phyloP scores from a whole-genome alignment of 345 rosid genomes.

The Pistacia integerrima region DNA sequence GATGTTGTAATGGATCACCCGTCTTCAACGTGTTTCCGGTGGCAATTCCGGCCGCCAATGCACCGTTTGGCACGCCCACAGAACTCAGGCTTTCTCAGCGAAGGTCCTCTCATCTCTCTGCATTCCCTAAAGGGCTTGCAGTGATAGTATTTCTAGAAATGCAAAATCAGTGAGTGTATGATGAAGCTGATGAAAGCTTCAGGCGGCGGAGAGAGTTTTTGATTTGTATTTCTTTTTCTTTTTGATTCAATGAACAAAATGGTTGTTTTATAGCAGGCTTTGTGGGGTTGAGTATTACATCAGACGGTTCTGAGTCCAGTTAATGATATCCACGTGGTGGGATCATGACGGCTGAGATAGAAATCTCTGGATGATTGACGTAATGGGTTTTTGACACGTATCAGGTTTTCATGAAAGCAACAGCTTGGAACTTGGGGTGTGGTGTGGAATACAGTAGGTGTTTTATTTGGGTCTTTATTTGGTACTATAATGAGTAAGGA shows the following conservation, averaged over 20 bases:
- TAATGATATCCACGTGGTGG: neutral
- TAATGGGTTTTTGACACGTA: slow-evolving; percentile 3
- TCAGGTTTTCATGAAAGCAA: neutral
- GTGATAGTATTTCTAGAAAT: neutral
- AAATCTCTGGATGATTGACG: neutral
- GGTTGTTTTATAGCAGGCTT: neutral
- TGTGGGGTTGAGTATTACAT: neutral
- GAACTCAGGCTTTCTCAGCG: slow-evolving; percentile 50
- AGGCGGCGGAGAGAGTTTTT: neutral
- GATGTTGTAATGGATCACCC: slow-evolving; percentile 56
- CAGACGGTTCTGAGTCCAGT: slow-evolving; percentile 13
- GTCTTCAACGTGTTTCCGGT: slow-evolving; percentile 97
- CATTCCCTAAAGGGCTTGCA: slow-evolving; percentile 55
- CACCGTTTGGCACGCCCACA: slow-evolving; percentile 46
- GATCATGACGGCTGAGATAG: neutral
- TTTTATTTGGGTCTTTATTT: neutral
- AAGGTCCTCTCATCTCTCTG: slow-evolving; percentile 64
- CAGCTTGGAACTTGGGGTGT: neutral
- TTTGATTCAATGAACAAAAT: neutral
- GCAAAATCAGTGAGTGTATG: no score
- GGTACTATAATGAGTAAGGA: neutral
- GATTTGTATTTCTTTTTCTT: neutral
- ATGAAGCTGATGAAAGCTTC: neutral
- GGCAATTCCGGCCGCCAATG: slow-evolving; percentile 82
- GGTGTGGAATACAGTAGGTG: no score